phyloP scores from a whole-genome alignment of 345 rosid species.

The Aquilaria malaccensis region DNA sequence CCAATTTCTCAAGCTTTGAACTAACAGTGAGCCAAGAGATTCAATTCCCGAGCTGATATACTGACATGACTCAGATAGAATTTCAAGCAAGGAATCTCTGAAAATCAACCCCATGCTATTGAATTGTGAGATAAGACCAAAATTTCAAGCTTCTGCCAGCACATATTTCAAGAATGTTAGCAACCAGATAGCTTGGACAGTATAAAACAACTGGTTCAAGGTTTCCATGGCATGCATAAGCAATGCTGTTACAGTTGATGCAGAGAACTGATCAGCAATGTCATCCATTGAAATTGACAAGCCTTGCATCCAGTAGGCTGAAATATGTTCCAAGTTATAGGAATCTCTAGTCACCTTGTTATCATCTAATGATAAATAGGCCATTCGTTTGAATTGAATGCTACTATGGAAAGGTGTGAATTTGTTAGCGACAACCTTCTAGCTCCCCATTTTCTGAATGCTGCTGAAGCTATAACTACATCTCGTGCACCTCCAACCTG shows the following conservation, averaged over 20 bases:
- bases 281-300: constrained; percentile 61
- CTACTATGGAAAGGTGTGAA: constrained; percentile 51
- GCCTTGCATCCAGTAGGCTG: constrained; percentile 69
- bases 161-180: constrained; percentile 75
- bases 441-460: constrained; percentile 2
- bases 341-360: constrained; percentile 51
- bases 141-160: constrained; percentile 71
- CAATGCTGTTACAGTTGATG: constrained; percentile 75
- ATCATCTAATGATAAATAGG: constrained; percentile 45
- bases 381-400: constrained; percentile 68
- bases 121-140: constrained; percentile 50
- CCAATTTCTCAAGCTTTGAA: constrained; percentile 53
- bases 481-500: constrained; percentile 74
- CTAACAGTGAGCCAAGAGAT: constrained; percentile 67
- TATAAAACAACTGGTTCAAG: constrained; percentile 47
- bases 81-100: constrained; percentile 73
- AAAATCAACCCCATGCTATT: constrained; percentile 52
- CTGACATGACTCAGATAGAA: constrained; percentile 59
- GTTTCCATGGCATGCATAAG: constrained; percentile 73
- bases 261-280: constrained; percentile 45
- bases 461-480: constrained; percentile 72
- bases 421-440: constrained; percentile 40
- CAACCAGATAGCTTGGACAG: constrained; percentile 49
- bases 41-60: constrained; percentile 69
- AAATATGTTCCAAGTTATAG: constrained; percentile 73